These are phyloP conservation scores for Iberis pinnata DNA, from an alignment of 345 rosid genomes.

Conservation along the genomic window DNA sequence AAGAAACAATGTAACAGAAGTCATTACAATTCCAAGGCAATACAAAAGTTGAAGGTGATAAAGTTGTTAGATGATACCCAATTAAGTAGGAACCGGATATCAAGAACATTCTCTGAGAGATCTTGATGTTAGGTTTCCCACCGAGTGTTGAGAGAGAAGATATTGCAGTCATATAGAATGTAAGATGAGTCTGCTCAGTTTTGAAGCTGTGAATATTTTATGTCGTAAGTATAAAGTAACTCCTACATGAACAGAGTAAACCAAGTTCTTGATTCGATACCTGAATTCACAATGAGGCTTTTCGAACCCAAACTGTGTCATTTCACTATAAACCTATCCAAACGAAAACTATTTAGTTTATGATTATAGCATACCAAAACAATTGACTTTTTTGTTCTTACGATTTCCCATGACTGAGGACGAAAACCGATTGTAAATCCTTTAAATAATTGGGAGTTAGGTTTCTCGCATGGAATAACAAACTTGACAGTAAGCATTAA, in stretches of 20 bases:
- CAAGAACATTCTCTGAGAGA: conserved; percentile 67
- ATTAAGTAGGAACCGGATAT: conserved; percentile 60
- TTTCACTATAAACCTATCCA: conserved; percentile 69
- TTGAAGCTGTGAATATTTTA: conserved; percentile 47
- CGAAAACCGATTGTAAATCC: conserved; percentile 95
- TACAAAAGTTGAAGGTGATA: conserved; percentile 66
- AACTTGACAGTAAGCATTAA: conserved; percentile 67
- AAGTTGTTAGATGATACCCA: conserved; percentile 71
- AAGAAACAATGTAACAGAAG: conserved; percentile 4
- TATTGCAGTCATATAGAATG: conserved; percentile 84
- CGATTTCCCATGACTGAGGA: conserved; percentile 93
- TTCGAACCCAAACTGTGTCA: conserved; percentile 84
- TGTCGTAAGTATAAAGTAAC: no score
- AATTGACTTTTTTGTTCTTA: conserved; percentile 32
- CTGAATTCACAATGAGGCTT: conserved; percentile 50
- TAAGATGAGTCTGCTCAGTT: conserved; percentile 67
- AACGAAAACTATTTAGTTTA: not conserved
- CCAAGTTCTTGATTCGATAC: conserved; percentile 32
- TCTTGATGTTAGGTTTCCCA: conserved; percentile 57
- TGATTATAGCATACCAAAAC: conserved; percentile 5
- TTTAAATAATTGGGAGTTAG: conserved; percentile 65
- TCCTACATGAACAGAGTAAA: not conserved
- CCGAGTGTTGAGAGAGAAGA: conserved; percentile 65
- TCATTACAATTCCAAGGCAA: conserved; percentile 83
- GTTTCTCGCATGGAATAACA: conserved; percentile 76